Percentiles rank a stretch among this genome's conserved stretches.
These are phyloP conservation scores for Mortierella sp. DNA, from an alignment of 371 early-diverging fungal species.

Conservation along the genomic window DNA sequence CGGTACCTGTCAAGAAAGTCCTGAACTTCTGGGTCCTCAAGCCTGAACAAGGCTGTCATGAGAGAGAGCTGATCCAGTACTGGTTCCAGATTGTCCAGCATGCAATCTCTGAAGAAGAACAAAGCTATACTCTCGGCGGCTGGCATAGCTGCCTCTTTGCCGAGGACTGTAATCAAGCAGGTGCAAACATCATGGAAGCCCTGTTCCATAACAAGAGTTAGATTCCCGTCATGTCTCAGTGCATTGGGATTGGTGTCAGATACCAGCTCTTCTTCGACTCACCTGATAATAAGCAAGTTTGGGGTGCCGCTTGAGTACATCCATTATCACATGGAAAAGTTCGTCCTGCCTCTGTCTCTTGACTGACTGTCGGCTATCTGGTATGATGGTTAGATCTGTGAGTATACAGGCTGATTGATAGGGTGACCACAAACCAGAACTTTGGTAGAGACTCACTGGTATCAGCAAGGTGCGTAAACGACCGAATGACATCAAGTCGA, in stretches of 20 bases:
- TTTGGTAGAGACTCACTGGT: slow-evolving; percentile 19
- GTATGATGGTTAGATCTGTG: not conserved
- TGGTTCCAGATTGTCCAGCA: slow-evolving; percentile 68
- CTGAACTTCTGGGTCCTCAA: slow-evolving; percentile 62
- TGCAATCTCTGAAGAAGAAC: slow-evolving; percentile 76
- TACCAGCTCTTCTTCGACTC: too few species aligned
- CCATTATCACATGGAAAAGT: slow-evolving; percentile 59
- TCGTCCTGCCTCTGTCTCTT: slow-evolving; percentile 56
- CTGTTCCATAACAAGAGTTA: slow-evolving; percentile 31
- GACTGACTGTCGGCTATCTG: slow-evolving; percentile 51
- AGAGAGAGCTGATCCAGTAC: slow-evolving; percentile 66
- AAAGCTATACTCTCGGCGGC: slow-evolving; percentile 66
- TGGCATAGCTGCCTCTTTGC: slow-evolving; percentile 58
- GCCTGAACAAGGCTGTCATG: slow-evolving; percentile 61
- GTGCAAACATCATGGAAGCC: slow-evolving; percentile 82
- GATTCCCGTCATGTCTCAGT: not conserved
- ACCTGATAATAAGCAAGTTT: slow-evolving; percentile 78
- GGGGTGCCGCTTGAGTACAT: slow-evolving; percentile 66
- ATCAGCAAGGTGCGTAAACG: slow-evolving; percentile 59
- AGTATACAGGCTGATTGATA: not conserved
- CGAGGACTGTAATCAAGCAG: slow-evolving; percentile 66
- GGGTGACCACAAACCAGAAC: too few species aligned
- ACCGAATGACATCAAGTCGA: slow-evolving; percentile 60
- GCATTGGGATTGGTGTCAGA: too few species aligned
- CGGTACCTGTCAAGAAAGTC: slow-evolving; percentile 61